Percentiles rank a stretch among this genome's conserved stretches.
These are phyloP conservation scores for Penicillium canariense DNA, from an alignment of 495 filamentous ascomycete genomes.

Conservation along the genomic window DNA sequence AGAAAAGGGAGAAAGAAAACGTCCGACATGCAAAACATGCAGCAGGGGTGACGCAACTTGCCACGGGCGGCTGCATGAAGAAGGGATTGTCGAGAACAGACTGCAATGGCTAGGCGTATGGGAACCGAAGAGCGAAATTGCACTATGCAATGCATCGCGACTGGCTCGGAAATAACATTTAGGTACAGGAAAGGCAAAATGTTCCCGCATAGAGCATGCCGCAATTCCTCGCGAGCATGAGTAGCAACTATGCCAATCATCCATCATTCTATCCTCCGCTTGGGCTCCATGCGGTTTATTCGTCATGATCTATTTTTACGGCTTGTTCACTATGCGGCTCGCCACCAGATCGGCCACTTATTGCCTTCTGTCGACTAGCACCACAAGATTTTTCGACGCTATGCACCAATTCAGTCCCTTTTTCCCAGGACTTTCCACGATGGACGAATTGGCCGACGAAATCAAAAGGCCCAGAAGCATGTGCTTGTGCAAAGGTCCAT, in stretches of 20 bases:
- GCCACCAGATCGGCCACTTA: neutral
- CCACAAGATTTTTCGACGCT: neutral
- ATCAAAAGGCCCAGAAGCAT: neutral
- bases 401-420: neutral
- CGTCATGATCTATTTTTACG: too few relatives aligned
- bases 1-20: neutral
- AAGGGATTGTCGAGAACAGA: slow-evolving; percentile 3
- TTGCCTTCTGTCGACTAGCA: neutral
- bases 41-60: slow-evolving; percentile 15
- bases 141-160: too few relatives aligned
- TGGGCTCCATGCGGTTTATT: neutral
- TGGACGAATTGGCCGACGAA: neutral
- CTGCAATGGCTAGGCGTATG: neutral
- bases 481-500: slow-evolving; percentile 1
- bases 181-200: neutral
- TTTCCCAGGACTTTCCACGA: neutral
- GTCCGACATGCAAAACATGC: neutral
- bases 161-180: neutral
- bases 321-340: neutral
- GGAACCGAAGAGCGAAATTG: too few relatives aligned
- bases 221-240: neutral
- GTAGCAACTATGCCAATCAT: neutral
- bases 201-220: neutral
- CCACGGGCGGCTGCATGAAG: slow-evolving; percentile 9
- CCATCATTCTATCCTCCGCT: neutral